Conservation (phyloP, 495 filamentous ascomycete genomes). For the Lepraria neglecta region DNA sequence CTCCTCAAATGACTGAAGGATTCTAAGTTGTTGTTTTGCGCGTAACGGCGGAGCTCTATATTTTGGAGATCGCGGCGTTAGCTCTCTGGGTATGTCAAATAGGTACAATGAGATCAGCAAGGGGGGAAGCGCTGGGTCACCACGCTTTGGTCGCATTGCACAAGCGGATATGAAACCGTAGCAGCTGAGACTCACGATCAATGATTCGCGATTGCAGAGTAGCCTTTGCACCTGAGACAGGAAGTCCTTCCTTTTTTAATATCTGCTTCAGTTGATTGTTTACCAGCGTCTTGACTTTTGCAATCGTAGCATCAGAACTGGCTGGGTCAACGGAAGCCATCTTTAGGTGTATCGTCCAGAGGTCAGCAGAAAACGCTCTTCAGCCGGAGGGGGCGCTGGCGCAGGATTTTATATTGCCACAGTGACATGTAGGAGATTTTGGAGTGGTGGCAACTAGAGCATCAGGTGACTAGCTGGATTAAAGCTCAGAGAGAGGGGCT, state of each 20-base stretch:
- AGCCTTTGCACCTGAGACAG: slow-evolving; percentile 73
- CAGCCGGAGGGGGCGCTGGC: slow-evolving; percentile 7
- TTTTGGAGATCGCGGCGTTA: slow-evolving; percentile 28
- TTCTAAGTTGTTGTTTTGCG: slow-evolving; percentile 30
- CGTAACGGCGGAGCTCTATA: slow-evolving; percentile 27
- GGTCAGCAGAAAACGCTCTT: slow-evolving; percentile 1
- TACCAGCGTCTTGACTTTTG: slow-evolving; percentile 52
- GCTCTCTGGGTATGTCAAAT: not conserved
- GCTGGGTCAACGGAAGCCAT: slow-evolving; percentile 14
- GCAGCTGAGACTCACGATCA: slow-evolving; percentile 51
- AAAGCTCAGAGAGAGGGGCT: no score
- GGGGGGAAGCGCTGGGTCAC: not conserved
- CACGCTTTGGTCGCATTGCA: not conserved
- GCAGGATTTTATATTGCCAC: not conserved
- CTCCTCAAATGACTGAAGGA: slow-evolving; percentile 33
- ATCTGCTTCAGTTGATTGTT: slow-evolving; percentile 71
- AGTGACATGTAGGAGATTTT: not conserved
- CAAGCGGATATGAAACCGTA: not conserved
- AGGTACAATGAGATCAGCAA: not conserved
- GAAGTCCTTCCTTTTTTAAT: slow-evolving; percentile 60
- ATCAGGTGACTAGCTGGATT: not conserved
- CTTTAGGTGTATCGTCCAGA: not conserved
- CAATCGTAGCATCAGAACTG: slow-evolving; percentile 33
- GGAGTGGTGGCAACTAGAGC: not conserved
- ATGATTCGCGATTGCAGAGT: slow-evolving; percentile 71